Evolutionary conservation across 2,329 filamentous ascomycete genomes (phyloP).

Genomic region (Fusarium illudens): DNA sequence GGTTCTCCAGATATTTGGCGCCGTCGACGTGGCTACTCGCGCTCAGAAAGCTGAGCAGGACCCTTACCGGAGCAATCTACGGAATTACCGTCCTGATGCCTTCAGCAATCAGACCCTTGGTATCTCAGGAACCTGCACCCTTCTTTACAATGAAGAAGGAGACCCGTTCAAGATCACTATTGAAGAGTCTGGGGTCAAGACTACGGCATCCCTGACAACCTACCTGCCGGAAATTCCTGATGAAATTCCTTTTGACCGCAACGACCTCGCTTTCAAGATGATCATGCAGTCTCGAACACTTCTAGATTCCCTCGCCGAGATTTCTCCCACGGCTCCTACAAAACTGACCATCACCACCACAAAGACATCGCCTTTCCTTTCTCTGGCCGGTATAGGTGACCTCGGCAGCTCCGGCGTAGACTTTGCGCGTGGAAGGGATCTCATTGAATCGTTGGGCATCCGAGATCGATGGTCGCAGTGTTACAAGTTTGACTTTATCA

Average conservation of each 20-base stretch:
- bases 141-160: constrained; percentile 79
- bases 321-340: constrained; percentile 74
- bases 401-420: constrained; percentile 71
- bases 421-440: constrained; percentile 69
- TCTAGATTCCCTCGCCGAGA: constrained; percentile 75
- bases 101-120: constrained; percentile 86
- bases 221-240: constrained; percentile 80
- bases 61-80: constrained; percentile 67
- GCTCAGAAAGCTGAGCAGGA: constrained; percentile 67
- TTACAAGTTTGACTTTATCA: constrained; percentile 89
- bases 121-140: constrained; percentile 84
- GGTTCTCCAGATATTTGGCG: constrained; percentile 93
- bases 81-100: constrained; percentile 72
- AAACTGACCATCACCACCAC: constrained; percentile 74
- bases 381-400: constrained; percentile 70
- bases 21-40: constrained; percentile 72
- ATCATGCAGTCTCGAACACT: constrained; percentile 86
- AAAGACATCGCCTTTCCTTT: constrained; percentile 73
- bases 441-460: constrained; percentile 80
- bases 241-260: constrained; percentile 87
- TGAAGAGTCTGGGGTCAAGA: constrained; percentile 85
- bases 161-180: constrained; percentile 85
- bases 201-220: constrained; percentile 88
- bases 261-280: constrained; percentile 85
- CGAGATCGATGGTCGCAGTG: constrained; percentile 68